Evolutionary conservation across 2,329 filamentous ascomycete genomes (phyloP), one percentile per base, ranked within the genome.

Genomic region (Botrytis paeoniae): DNA sequence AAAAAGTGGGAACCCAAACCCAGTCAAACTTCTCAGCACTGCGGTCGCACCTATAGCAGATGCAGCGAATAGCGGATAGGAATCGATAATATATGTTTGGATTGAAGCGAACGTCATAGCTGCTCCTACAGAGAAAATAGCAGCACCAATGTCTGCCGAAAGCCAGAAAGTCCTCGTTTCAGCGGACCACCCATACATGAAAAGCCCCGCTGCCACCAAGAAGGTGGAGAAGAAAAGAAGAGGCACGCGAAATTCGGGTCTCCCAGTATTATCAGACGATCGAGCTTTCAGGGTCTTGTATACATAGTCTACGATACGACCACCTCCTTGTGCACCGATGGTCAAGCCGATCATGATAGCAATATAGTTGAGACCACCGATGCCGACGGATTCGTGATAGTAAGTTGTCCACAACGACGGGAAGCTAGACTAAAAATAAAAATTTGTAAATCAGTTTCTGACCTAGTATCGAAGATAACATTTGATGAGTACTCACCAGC

Each of bases 211-310:
- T 0, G 89, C 89, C 0, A 90, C 57, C 1, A 90, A 74, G 0
- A 91, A 59, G 0, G 85, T 85, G 0, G 85, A 86, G 0, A 87
- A 82, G 18, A 88, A 76, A 80, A 90, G 86, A 1, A 91, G 81
- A 0, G 89, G 89, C 0, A 90, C 83, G 16, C 90, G 86, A 77
- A 87, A 90, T 76, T 92, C 90, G 0, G 90, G 89, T 60, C 41
- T 61, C 10, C 75, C 76, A 29, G 68, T 68, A 29, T 65, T 68
- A 82, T 75, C 72, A 35, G 51, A 14, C 14, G 76, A 74, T 20
- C 68, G 71, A 0, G 48, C 51, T 73, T 77, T 77, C 14, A 79
- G 68, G 18, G 54, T 61, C 12, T 57, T 57, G 61, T 78, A 79
- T 37, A 79, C 73, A 39, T 72, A 51, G 22, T 90, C 83, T 68